These are phyloP conservation scores for Phytophthora cactorum DNA, from an alignment of 352 stramenopile genomes.

Conservation along the genomic window DNA sequence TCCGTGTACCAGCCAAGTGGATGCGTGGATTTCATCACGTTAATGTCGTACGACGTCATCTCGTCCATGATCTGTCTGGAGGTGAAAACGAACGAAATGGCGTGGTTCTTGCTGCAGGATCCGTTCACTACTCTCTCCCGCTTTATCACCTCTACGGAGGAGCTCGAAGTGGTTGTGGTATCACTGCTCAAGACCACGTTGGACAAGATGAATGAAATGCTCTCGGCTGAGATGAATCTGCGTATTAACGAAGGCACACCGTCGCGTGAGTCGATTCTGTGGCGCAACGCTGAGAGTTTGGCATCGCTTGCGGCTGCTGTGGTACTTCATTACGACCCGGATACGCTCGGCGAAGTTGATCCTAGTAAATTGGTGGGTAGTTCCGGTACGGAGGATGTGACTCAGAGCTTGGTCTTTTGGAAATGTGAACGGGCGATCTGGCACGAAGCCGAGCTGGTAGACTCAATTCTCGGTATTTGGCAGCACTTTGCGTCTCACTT, in stretches of 20 bases:
- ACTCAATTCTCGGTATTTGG: slow-evolving; percentile 80
- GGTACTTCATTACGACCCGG: slow-evolving; percentile 85
- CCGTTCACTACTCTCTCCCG: slow-evolving; percentile 76
- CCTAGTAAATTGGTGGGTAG: slow-evolving; percentile 36
- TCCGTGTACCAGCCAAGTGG: slow-evolving; percentile 57
- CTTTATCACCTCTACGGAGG: slow-evolving; percentile 63
- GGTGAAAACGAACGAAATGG: slow-evolving; percentile 82
- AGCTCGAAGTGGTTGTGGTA: slow-evolving; percentile 76
- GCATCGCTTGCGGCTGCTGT: slow-evolving; percentile 73
- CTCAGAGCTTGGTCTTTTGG: slow-evolving; percentile 67
- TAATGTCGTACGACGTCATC: slow-evolving; percentile 80
- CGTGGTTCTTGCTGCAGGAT: slow-evolving; percentile 82
- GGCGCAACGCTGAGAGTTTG: slow-evolving; percentile 82
- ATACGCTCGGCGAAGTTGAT: slow-evolving; percentile 67
- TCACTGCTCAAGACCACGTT: slow-evolving; percentile 76
- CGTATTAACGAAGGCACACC: slow-evolving; percentile 65
- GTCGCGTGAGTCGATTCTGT: slow-evolving; percentile 76
- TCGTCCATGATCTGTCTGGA: slow-evolving; percentile 84
- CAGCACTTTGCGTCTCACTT: slow-evolving; percentile 82
- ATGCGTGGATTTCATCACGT: slow-evolving; percentile 75
- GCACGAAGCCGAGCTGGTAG: slow-evolving; percentile 79
- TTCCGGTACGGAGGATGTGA: slow-evolving; percentile 20
- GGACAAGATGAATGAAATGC: slow-evolving; percentile 81
- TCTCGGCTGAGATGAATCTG: slow-evolving; percentile 73
- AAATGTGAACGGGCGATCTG: slow-evolving; percentile 76